phyloP scores from a whole-genome alignment of 2,329 filamentous ascomycete species.

The Penicillium sp. region DNA sequence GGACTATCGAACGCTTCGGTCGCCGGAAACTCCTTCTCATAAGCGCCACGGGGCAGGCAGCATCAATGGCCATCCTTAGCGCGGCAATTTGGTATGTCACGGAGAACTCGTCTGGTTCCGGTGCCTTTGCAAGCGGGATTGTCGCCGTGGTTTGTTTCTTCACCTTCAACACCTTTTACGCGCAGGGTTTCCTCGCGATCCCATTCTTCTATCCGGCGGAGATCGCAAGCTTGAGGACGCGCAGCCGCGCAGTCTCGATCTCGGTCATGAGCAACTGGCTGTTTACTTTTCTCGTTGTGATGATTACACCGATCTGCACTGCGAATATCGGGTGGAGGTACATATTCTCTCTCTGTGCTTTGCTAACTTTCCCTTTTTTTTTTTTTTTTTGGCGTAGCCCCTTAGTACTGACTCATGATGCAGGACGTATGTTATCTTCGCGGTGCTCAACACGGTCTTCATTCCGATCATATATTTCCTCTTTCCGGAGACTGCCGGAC shows the following conservation, averaged over 20 bases:
- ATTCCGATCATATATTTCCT: slow-evolving; percentile 63
- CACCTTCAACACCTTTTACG: slow-evolving; percentile 24
- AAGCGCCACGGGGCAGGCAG: not conserved
- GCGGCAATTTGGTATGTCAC: not conserved
- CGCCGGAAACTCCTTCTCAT: not conserved
- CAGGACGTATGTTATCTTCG: slow-evolving; percentile 60
- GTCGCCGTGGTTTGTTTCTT: slow-evolving; percentile 38
- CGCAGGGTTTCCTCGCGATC: slow-evolving; percentile 57
- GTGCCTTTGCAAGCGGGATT: no score
- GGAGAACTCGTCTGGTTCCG: no score
- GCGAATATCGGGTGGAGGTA: slow-evolving; percentile 58
- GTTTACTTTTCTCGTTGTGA: slow-evolving; percentile 63
- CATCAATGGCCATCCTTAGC: not conserved
- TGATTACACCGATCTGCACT: slow-evolving; percentile 67
- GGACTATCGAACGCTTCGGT: not conserved
- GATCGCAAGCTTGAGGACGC: slow-evolving; percentile 51
- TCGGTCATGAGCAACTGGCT: slow-evolving; percentile 55
- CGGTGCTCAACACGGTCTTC: slow-evolving; percentile 59
- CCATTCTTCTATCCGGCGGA: slow-evolving; percentile 58
- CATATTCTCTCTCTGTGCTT: no score
- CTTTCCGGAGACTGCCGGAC: slow-evolving; percentile 63
- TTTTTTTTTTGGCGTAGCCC: no score
- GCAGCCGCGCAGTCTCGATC: slow-evolving; percentile 55
- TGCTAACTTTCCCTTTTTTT: no score
- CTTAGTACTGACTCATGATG: no score